Evolutionary conservation across 1,284 basidiomycete genomes (phyloP).

Genomic region (Ceratobasidium theobromae): DNA sequence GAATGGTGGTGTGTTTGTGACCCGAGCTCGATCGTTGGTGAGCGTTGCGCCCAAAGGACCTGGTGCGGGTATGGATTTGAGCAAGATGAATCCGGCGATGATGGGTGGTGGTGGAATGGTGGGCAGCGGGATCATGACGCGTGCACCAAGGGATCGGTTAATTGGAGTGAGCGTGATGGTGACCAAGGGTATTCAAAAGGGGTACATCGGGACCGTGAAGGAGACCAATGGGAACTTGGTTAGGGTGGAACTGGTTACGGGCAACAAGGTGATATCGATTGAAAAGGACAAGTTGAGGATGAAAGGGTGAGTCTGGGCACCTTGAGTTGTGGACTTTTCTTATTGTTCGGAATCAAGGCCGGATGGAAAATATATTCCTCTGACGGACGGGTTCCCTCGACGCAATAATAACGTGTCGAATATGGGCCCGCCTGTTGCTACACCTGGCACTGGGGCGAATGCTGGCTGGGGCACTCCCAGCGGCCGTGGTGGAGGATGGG

Average conservation of each 20-base stretch:
- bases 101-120: slow-evolving; percentile 76
- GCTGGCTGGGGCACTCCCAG: slow-evolving; percentile 34
- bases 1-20: slow-evolving; percentile 94
- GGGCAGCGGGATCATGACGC: slow-evolving; percentile 71
- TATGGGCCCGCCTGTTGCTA: slow-evolving; percentile 44
- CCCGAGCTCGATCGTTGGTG: slow-evolving; percentile 73
- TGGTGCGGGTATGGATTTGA: slow-evolving; percentile 67
- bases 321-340: neutral
- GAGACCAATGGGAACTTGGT: slow-evolving; percentile 89
- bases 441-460: slow-evolving; percentile 1
- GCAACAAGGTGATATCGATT: slow-evolving; percentile 88
- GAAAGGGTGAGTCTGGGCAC: slow-evolving; percentile 64
- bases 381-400: slow-evolving; percentile 43
- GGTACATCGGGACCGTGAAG: slow-evolving; percentile 90
- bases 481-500: slow-evolving; percentile 33
- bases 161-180: slow-evolving; percentile 82
- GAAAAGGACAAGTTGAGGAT: slow-evolving; percentile 78
- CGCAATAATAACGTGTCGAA: slow-evolving; percentile 8
- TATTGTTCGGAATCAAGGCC: slow-evolving; percentile 45
- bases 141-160: slow-evolving; percentile 76
- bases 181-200: slow-evolving; percentile 88
- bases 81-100: slow-evolving; percentile 93
- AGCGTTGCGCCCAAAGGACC: slow-evolving; percentile 85
- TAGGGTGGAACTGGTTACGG: slow-evolving; percentile 89
- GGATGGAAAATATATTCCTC: slow-evolving; percentile 57